Evolutionary conservation across 208 protist genomes (phyloP).

Genomic region (Naegleria fowleri): DNA sequence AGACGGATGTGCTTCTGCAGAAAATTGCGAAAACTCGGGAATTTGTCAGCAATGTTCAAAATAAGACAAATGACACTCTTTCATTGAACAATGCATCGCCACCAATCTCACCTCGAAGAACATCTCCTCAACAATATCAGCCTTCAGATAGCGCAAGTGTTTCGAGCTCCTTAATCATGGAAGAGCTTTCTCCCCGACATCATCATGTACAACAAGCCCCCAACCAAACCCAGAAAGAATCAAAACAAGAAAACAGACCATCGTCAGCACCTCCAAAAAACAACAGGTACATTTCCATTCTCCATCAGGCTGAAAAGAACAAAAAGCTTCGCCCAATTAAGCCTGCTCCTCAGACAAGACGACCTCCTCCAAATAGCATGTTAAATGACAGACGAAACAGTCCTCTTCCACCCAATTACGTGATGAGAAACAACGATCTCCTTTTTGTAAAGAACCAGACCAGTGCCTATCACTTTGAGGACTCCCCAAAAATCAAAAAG

Average conservation of each 20-base stretch:
- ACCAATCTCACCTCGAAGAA: not conserved
- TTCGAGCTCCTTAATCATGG: not conserved
- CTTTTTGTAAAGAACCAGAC: not conserved
- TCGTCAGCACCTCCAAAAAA: not conserved
- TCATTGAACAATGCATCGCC: not conserved
- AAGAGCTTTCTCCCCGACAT: not conserved
- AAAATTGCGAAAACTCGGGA: not conserved
- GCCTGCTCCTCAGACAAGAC: not conserved
- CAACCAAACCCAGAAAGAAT: too few relatives aligned
- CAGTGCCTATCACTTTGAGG: not conserved
- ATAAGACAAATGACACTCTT: not conserved
- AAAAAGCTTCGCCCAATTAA: not conserved
- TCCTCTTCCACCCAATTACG: not conserved
- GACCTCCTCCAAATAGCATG: not conserved
- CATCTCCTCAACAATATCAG: not conserved
- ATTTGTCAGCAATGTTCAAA: not conserved
- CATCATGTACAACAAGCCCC: not conserved
- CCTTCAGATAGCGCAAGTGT: not conserved
- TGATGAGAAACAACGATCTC: not conserved
- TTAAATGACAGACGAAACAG: not conserved
- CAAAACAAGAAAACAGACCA: not conserved
- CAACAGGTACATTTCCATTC: not conserved
- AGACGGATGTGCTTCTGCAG: not conserved
- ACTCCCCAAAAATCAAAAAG: not conserved
- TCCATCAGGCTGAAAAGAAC: not conserved